Evolutionary conservation across 139 green algal genomes (phyloP).

Genomic region (Yamagishiella unicocca): DNA sequence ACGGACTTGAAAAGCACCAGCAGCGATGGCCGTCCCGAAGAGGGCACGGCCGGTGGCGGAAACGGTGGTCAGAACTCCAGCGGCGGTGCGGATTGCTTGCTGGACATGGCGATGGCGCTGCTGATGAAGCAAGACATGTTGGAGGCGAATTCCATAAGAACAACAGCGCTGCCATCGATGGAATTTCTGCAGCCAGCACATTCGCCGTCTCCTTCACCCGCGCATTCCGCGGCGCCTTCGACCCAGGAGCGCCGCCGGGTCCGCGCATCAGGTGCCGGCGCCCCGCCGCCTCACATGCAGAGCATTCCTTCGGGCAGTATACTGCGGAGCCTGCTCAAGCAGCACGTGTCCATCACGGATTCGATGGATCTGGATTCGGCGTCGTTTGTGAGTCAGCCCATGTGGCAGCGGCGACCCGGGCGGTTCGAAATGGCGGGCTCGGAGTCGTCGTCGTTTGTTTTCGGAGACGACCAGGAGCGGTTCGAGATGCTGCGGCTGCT

Average conservation of each 20-base stretch:
- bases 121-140: too few species aligned
- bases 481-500: constrained; percentile 7
- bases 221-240: background rate
- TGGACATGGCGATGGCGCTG: too few species aligned
- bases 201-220: background rate
- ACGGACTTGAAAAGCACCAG: too few species aligned
- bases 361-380: background rate
- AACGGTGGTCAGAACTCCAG: too few species aligned
- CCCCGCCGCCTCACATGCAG: too few species aligned
- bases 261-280: too few species aligned
- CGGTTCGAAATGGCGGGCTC: constrained; percentile 28
- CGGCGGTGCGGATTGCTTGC: too few species aligned
- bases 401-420: constrained; percentile 11
- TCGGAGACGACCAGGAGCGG: constrained; percentile 15
- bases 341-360: constrained; percentile 37
- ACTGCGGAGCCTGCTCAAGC: constrained; percentile 16
- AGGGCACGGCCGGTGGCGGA: too few species aligned
- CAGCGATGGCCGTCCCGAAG: too few species aligned
- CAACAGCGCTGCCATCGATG: background rate
- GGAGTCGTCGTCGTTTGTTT: constrained; percentile 36
- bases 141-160: too few species aligned
- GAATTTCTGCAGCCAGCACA: background rate
- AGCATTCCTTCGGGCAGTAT: background rate
- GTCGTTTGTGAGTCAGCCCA: background rate
- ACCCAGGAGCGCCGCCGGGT: background rate